Conservation (phyloP, 169 alveolate genomes). For the Neospora caninum region DNA sequence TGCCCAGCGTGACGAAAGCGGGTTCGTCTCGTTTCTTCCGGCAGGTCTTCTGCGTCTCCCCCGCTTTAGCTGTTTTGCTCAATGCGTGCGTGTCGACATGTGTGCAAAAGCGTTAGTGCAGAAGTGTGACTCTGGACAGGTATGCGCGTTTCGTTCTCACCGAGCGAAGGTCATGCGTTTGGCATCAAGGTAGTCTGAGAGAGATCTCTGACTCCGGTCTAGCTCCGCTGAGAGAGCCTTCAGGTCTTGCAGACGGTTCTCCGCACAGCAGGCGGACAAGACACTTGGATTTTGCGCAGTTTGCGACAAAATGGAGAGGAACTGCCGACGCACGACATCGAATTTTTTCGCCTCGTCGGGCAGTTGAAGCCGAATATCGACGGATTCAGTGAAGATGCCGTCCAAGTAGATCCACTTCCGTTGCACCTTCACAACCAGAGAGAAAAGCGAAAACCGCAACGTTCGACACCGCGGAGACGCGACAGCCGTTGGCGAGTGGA, state of each 20-base stretch:
- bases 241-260: constrained; percentile 86
- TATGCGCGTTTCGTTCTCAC: no score
- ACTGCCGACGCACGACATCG: constrained; percentile 85
- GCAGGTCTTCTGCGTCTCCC: no score
- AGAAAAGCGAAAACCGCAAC: not conserved
- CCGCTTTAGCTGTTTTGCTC: no score
- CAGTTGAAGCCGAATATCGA: constrained; percentile 92
- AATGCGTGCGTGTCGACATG: no score
- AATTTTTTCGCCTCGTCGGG: constrained; percentile 94
- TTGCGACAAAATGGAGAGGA: constrained; percentile 88
- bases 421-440: constrained; percentile 63
- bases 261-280: constrained; percentile 81
- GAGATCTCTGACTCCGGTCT: constrained; percentile 89
- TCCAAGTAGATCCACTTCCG: constrained; percentile 94
- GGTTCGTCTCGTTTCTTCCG: no score
- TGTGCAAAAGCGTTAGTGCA: no score
- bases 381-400: constrained; percentile 91
- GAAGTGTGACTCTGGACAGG: no score
- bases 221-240: constrained; percentile 86
- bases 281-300: constrained; percentile 87
- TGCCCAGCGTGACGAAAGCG: no score
- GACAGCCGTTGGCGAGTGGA: not conserved
- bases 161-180: constrained; percentile 80
- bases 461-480: not conserved
- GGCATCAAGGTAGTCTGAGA: constrained; percentile 91